A percentile compares a stretch with the other conserved stretches of the same genome.
Conservation (phyloP, 2,329 filamentous ascomycete species). For the Rugonectria rugulosa region DNA sequence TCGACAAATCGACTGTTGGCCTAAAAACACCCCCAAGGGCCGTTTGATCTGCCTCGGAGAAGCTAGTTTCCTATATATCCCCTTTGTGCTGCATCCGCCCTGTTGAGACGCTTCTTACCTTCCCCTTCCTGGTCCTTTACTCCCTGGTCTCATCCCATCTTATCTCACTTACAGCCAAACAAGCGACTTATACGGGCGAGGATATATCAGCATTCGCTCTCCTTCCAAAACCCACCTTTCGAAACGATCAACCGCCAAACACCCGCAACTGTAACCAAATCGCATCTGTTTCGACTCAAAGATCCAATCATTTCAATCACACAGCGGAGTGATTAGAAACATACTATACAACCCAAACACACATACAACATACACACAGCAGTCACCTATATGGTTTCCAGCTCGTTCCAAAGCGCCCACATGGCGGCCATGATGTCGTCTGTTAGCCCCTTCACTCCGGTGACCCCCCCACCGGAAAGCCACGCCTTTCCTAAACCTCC, state of each 20-base stretch:
- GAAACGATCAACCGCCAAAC: background rate
- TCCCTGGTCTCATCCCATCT: slow-evolving; percentile 1
- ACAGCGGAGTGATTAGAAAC: no score
- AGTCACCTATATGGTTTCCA: slow-evolving; percentile 27
- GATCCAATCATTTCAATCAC: no score
- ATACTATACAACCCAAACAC: background rate
- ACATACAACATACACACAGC: background rate
- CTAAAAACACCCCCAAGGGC: no score
- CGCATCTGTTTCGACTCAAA: no score
- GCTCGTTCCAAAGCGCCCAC: slow-evolving; percentile 26
- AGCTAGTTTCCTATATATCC: slow-evolving; percentile 36
- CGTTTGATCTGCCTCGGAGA: background rate
- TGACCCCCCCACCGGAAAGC: slow-evolving; percentile 41
- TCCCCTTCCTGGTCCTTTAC: slow-evolving; percentile 30
- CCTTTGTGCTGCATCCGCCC: slow-evolving; percentile 33
- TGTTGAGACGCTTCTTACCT: slow-evolving; percentile 17
- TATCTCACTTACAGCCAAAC: background rate
- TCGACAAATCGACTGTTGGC: no score
- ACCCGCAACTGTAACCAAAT: no score
- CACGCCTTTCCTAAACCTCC: slow-evolving; percentile 42
- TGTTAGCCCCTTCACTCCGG: slow-evolving; percentile 41
- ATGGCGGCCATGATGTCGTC: slow-evolving; percentile 44
- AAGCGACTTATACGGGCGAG: background rate
- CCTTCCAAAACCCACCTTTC: background rate
- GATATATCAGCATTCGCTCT: background rate